phyloP scores from a whole-genome alignment of 768 basidiomycete species.

The Sporobolomyces phaffii region DNA sequence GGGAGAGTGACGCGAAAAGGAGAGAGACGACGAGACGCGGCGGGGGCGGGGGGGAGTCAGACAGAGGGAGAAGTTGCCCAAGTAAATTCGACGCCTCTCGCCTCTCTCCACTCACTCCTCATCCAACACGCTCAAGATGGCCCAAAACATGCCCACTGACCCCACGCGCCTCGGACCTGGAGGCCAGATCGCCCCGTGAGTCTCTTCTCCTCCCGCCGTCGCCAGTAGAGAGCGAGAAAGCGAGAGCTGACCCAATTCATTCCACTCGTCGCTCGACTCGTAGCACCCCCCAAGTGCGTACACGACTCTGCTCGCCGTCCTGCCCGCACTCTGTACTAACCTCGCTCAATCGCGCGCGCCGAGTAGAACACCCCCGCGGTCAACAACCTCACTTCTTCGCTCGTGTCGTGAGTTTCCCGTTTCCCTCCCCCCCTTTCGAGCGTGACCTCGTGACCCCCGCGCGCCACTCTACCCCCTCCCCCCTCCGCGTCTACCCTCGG shows the following conservation, averaged over 20 bases:
- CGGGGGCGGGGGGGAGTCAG: no score
- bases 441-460: neutral
- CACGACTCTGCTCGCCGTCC: neutral
- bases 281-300: neutral
- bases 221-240: no score
- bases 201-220: neutral
- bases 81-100: no score
- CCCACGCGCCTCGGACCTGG: constrained; percentile 32
- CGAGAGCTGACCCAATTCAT: neutral
- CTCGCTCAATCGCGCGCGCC: neutral
- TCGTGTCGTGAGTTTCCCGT: constrained; percentile 27
- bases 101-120: neutral
- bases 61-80: no score
- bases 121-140: neutral
- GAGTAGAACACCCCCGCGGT: constrained; percentile 38
- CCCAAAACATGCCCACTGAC: constrained; percentile 30
- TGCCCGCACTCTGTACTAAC: neutral
- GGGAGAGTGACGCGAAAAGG: no score
- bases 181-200: constrained; percentile 28
- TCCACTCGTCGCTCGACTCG: neutral
- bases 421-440: neutral
- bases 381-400: constrained; percentile 32
- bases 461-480: neutral
- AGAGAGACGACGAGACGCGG: no score
- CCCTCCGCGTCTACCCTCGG: no score